Conservation (phyloP, 2,329 filamentous ascomycete species). For the Beauveria bassiana region DNA sequence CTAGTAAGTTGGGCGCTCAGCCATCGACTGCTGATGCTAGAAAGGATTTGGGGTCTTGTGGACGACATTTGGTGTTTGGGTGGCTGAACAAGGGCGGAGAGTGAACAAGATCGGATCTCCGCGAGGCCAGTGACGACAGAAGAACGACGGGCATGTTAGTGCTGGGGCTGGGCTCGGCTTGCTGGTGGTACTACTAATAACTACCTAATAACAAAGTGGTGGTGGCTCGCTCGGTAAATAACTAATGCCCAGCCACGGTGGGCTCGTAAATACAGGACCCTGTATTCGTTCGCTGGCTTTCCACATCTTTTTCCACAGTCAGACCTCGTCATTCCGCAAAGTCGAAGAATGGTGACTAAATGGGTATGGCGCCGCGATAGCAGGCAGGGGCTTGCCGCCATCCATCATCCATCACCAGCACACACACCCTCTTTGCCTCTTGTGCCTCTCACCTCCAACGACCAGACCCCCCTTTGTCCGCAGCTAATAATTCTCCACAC, state of each 20-base stretch:
- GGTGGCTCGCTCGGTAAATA: not conserved
- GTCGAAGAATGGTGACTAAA: conserved; percentile 7
- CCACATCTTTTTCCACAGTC: not conserved
- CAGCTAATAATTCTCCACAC: conserved; percentile 5
- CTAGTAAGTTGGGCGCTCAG: not conserved
- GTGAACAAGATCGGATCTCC: conserved; percentile 10
- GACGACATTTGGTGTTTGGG: not conserved
- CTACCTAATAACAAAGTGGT: not conserved
- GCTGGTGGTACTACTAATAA: not conserved
- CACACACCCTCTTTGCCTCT: not conserved
- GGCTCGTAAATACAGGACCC: not conserved
- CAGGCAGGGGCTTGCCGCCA: not conserved
- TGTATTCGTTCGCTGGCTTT: not conserved
- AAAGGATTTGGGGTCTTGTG: not conserved
- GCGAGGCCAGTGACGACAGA: conserved; percentile 9
- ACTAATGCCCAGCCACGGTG: not conserved
- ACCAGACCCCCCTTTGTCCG: not conserved
- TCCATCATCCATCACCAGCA: not conserved
- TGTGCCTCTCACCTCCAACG: not conserved
- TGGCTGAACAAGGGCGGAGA: not conserved
- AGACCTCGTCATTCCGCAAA: not conserved
- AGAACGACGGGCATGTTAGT: not conserved
- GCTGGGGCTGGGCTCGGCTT: not conserved
- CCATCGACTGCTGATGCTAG: not conserved
- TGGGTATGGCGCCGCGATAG: not conserved